Percentiles rank a stretch among this genome's conserved stretches.
phyloP scores from a whole-genome alignment of 2,329 filamentous ascomycete genomes.

The Colletotrichum sp. region DNA sequence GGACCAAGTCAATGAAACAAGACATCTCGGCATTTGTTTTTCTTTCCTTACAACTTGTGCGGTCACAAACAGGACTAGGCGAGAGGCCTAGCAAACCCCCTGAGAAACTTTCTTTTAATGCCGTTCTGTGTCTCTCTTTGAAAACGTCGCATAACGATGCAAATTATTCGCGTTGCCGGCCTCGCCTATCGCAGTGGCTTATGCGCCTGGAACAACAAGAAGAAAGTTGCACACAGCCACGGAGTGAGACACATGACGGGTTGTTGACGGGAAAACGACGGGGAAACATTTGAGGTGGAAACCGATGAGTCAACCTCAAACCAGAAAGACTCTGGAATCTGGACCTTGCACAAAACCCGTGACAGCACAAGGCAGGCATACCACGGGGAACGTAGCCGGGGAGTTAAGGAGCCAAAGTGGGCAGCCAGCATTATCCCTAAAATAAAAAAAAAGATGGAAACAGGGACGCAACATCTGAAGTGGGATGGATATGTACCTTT shows the following conservation, averaged over 20 bases:
- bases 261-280: neutral
- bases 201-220: neutral
- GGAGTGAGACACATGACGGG: neutral
- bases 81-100: neutral
- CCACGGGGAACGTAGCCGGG: slow-evolving; percentile 4
- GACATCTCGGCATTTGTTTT: neutral
- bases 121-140: neutral
- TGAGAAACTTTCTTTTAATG: neutral
- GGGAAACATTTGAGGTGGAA: neutral
- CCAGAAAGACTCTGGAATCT: neutral
- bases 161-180: neutral
- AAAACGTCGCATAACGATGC: neutral
- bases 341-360: neutral
- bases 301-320: slow-evolving; percentile 17
- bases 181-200: neutral
- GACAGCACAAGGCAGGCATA: neutral
- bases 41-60: neutral
- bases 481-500: neutral
- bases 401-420: neutral
- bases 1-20: slow-evolving; percentile 3
- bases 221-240: neutral
- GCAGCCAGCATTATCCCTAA: neutral
- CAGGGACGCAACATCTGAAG: neutral
- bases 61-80: neutral
- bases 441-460: neutral